phyloP scores from a whole-genome alignment of 257 asterid genomes.

The Nicotiana tomentosiformis region DNA sequence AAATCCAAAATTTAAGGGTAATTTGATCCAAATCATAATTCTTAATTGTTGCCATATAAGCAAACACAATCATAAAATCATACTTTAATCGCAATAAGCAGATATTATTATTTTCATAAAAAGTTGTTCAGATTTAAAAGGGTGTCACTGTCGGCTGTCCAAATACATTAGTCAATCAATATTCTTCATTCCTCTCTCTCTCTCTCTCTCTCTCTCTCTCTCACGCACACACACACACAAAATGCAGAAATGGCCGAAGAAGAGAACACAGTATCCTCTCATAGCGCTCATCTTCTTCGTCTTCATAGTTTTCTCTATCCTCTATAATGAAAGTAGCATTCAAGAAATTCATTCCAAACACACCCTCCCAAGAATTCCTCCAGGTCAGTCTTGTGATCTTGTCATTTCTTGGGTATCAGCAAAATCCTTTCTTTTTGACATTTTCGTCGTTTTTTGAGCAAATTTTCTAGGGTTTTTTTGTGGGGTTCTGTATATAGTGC shows the following conservation, averaged over 20 bases:
- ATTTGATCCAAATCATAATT: neutral
- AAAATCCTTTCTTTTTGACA: neutral
- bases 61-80: neutral
- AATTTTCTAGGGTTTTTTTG: neutral
- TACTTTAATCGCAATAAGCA: neutral
- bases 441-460: neutral
- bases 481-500: neutral
- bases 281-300: constrained; percentile 42
- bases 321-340: constrained; percentile 51
- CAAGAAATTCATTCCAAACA: constrained; percentile 37
- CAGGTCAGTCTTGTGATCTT: constrained; percentile 28
- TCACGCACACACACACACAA: neutral
- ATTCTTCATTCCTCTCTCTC: neutral
- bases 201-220: constrained; percentile 5
- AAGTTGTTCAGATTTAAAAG: neutral
- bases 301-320: constrained; percentile 46
- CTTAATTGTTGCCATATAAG: neutral
- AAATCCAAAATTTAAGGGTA: neutral
- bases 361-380: constrained; percentile 24
- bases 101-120: neutral
- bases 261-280: constrained; percentile 49
- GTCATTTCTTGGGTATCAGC: neutral
- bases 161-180: neutral
- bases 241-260: constrained; percentile 69
- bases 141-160: neutral